Conservation (phyloP, 1,139 yeast species). For the Pichia sp. region DNA sequence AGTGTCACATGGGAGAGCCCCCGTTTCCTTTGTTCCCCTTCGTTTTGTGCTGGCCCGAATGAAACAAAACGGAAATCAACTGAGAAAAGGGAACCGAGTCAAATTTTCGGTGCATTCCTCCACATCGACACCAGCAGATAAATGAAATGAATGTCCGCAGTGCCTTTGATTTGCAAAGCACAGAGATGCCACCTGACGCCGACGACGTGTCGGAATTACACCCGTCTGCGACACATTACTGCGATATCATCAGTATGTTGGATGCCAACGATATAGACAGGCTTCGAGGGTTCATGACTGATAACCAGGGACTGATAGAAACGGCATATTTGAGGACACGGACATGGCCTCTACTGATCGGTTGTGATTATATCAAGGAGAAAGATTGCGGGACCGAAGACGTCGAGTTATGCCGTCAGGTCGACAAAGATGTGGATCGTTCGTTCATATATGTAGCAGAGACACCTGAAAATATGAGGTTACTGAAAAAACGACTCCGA, state of each 20-base stretch:
- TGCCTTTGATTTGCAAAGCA: no score
- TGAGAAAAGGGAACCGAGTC: no score
- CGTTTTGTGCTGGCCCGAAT: no score
- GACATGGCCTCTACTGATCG: slow-evolving; percentile 39
- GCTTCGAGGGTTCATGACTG: slow-evolving; percentile 15
- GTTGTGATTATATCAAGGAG: not conserved
- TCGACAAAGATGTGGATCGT: slow-evolving; percentile 65
- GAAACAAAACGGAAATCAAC: no score
- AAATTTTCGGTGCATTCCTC: no score
- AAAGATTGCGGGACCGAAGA: not conserved
- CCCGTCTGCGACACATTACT: no score
- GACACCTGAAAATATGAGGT: slow-evolving; percentile 11
- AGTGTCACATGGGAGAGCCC: no score
- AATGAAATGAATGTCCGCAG: no score
- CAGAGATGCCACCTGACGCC: no score
- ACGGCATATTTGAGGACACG: slow-evolving; percentile 30
- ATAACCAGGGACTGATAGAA: slow-evolving; percentile 42
- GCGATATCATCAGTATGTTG: not conserved
- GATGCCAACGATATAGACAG: slow-evolving; percentile 13
- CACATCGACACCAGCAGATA: no score
- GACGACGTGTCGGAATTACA: no score
- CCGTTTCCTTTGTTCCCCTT: no score
- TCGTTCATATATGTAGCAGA: slow-evolving; percentile 40
- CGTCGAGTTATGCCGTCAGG: slow-evolving; percentile 35
- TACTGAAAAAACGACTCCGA: slow-evolving; percentile 34